Conservation (phyloP, 306 rosid genomes). For the Glycine latifolia region DNA sequence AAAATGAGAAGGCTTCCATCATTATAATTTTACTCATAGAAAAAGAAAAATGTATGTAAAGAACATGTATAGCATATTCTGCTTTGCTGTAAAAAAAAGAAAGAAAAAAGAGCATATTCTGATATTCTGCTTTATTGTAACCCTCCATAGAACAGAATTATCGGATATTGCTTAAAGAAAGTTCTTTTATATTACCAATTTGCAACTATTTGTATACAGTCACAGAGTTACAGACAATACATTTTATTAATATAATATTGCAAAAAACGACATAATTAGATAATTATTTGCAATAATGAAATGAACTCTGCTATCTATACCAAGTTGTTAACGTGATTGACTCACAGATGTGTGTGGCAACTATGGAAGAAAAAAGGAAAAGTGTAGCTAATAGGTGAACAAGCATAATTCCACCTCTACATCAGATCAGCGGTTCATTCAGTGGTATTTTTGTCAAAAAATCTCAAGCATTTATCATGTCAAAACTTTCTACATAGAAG, state of each 20-base stretch:
- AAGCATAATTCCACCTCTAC: too few species aligned
- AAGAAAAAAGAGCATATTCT: not conserved
- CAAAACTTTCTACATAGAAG: not conserved
- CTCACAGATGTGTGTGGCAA: not conserved
- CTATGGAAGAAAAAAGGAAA: not conserved
- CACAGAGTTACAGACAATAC: not conserved
- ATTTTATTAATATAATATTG: not conserved
- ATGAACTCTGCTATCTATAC: slow-evolving; percentile 10
- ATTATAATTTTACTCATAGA: not conserved
- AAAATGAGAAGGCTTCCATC: slow-evolving; percentile 45
- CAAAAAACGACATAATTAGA: not conserved
- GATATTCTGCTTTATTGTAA: not conserved
- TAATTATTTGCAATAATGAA: not conserved
- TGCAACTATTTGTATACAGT: not conserved
- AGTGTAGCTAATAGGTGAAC: not conserved
- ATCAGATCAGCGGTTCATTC: not conserved
- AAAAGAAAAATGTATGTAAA: not conserved
- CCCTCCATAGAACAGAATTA: slow-evolving; percentile 7
- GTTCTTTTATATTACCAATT: not conserved
- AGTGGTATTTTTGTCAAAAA: not conserved
- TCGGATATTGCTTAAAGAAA: not conserved
- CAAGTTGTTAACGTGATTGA: not conserved
- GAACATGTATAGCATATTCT: not conserved
- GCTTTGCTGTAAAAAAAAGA: too few species aligned
- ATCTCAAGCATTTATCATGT: not conserved